These are phyloP conservation scores for Acacia pycnantha DNA, from an alignment of 331 rosid species.

Conservation along the genomic window DNA sequence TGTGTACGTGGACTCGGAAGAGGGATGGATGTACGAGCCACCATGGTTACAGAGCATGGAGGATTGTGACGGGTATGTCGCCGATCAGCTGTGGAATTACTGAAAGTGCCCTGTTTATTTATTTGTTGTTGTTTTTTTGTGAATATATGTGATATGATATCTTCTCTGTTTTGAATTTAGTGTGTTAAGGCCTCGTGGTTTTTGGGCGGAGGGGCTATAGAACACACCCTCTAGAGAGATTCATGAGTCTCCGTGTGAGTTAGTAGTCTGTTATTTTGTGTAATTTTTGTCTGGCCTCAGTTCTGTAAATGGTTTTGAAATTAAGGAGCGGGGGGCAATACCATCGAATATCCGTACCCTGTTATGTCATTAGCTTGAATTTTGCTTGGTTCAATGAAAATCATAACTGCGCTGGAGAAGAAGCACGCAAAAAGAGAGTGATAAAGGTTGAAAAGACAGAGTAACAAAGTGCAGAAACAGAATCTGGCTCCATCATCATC, in stretches of 20 bases:
- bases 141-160: neutral
- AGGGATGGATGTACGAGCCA: slow-evolving; percentile 61
- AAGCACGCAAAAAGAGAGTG: neutral
- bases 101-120: neutral
- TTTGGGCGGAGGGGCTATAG: slow-evolving; percentile 35
- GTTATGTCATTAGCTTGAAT: slow-evolving; percentile 3
- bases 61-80: slow-evolving; percentile 24
- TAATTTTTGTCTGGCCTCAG: neutral
- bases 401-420: neutral
- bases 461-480: neutral
- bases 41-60: slow-evolving; percentile 53
- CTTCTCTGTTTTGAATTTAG: neutral
- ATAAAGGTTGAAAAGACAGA: neutral
- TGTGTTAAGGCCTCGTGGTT: slow-evolving; percentile 39
- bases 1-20: slow-evolving; percentile 54
- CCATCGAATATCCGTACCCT: neutral
- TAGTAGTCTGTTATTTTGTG: neutral
- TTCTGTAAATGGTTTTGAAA: neutral
- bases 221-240: neutral
- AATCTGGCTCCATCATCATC: slow-evolving; percentile 27
- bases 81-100: slow-evolving; percentile 48
- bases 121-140: neutral
- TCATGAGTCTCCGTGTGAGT: neutral
- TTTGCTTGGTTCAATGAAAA: neutral
- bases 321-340: neutral